phyloP scores from a whole-genome alignment of 2,329 filamentous ascomycete genomes.

The Raffaelea arxii region DNA sequence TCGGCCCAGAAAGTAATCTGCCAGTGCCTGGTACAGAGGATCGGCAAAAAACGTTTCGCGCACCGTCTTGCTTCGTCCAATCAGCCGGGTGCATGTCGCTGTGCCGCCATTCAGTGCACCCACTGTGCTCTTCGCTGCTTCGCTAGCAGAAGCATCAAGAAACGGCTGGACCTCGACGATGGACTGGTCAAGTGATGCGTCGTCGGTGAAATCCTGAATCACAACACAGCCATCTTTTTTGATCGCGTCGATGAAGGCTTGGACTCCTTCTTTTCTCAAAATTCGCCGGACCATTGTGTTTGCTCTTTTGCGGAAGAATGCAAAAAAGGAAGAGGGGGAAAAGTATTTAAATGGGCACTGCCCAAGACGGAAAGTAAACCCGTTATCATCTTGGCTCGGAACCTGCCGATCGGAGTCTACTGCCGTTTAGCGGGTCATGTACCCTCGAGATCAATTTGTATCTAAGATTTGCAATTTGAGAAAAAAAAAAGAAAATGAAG shows the following conservation, averaged over 20 bases:
- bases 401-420: too few relatives aligned
- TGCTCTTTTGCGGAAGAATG: too few relatives aligned
- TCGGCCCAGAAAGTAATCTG: constrained; percentile 2
- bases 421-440: too few relatives aligned
- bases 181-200: background rate
- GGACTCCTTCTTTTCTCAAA: background rate
- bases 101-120: constrained; percentile 6
- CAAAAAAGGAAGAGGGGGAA: too few relatives aligned
- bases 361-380: too few relatives aligned
- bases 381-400: too few relatives aligned
- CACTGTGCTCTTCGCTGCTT: constrained; percentile 1
- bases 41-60: constrained; percentile 5
- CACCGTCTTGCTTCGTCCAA: constrained; percentile 4
- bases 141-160: background rate
- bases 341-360: too few relatives aligned
- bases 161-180: constrained; percentile 1
- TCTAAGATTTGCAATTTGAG: too few relatives aligned
- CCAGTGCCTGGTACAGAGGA: constrained; percentile 2
- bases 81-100: constrained; percentile 2
- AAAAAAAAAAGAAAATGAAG: too few relatives aligned
- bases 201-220: constrained; percentile 2
- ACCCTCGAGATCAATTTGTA: too few relatives aligned
- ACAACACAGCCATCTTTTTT: constrained; percentile 2
- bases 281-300: constrained; percentile 2
- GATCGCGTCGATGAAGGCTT: constrained; percentile 4